phyloP scores from a whole-genome alignment of 2,329 filamentous ascomycete species.

The Zasmidium cellare region DNA sequence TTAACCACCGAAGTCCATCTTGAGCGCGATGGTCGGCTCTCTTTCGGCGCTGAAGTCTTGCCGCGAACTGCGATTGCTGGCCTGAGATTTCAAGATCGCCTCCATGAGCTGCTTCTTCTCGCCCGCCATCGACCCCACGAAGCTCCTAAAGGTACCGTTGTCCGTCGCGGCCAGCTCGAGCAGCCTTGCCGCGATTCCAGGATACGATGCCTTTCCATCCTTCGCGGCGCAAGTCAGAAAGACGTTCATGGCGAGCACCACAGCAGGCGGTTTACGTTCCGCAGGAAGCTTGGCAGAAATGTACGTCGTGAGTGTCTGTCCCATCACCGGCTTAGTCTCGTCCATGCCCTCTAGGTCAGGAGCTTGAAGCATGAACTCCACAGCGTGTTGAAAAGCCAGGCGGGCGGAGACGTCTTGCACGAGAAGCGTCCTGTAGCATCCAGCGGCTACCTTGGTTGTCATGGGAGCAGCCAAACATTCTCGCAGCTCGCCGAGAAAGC shows the following conservation, averaged over 20 bases:
- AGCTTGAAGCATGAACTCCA: conserved; percentile 69
- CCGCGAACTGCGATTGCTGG: conserved; percentile 43
- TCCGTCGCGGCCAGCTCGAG: conserved; percentile 79
- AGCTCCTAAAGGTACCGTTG: conserved; percentile 68
- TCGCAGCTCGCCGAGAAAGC: conserved; percentile 76
- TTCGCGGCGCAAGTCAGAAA: conserved; percentile 73
- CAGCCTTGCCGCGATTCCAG: conserved; percentile 73
- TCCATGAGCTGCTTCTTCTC: conserved; percentile 74
- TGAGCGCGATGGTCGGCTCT: conserved; percentile 82
- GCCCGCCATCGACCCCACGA: conserved; percentile 70
- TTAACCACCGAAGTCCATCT: conserved; percentile 73
- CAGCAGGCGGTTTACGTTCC: conserved; percentile 56
- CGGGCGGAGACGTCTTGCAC: conserved; percentile 73
- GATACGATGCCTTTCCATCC: conserved; percentile 51
- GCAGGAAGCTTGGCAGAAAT: conserved; percentile 48
- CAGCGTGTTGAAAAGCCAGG: conserved; percentile 63
- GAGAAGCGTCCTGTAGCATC: conserved; percentile 83
- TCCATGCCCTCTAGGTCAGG: conserved; percentile 74
- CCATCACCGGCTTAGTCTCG: conserved; percentile 67
- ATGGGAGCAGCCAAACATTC: conserved; percentile 81
- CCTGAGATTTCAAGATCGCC: conserved; percentile 56
- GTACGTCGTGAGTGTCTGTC: conserved; percentile 74
- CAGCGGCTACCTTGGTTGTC: conserved; percentile 86
- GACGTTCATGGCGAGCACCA: conserved; percentile 74
- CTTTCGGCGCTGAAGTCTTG: conserved; percentile 47